Percentiles rank a stretch among this genome's conserved stretches.
phyloP scores from a whole-genome alignment of 2,329 filamentous ascomycete genomes.

The Ophiostoma himal-ulmi region DNA sequence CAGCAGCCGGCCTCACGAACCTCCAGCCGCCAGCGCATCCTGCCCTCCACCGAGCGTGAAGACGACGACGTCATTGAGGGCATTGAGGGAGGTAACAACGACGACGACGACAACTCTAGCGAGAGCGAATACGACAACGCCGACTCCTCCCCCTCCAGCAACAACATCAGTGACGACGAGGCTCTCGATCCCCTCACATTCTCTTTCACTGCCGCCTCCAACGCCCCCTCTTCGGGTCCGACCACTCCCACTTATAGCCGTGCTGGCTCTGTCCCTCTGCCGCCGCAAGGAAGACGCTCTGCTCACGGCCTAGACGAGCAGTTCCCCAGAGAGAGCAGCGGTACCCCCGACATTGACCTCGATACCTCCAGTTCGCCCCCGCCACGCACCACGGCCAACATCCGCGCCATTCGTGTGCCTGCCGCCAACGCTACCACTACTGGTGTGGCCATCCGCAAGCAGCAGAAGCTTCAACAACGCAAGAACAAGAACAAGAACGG shows the following conservation, averaged over 20 bases:
- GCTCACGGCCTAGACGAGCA: background rate
- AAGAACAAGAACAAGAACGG: conserved; percentile 5
- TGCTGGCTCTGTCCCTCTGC: conserved; percentile 36
- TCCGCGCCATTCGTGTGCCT: conserved; percentile 13
- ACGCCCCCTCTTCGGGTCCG: conserved; percentile 33
- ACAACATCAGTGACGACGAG: conserved; percentile 9
- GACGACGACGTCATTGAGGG: conserved; percentile 26
- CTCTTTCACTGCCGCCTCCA: conserved; percentile 45
- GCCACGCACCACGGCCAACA: conserved; percentile 17
- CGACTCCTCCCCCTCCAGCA: conserved; percentile 36
- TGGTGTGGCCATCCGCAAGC: background rate
- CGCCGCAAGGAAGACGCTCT: conserved; percentile 18
- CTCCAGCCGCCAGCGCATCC: conserved; percentile 15
- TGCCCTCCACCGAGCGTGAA: conserved; percentile 25
- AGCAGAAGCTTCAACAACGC: conserved; percentile 10
- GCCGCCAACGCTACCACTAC: conserved; percentile 10
- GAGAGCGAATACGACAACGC: conserved; percentile 14
- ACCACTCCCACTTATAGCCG: conserved; percentile 39
- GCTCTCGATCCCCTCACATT: conserved; percentile 44
- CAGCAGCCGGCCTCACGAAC: background rate
- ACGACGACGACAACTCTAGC: conserved; percentile 26
- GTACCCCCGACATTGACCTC: conserved; percentile 17
- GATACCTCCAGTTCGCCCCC: background rate
- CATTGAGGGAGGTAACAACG: conserved; percentile 12
- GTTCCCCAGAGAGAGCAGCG: conserved; percentile 17